Conservation (phyloP, 1,284 basidiomycete species). For the Melampsora americana region DNA sequence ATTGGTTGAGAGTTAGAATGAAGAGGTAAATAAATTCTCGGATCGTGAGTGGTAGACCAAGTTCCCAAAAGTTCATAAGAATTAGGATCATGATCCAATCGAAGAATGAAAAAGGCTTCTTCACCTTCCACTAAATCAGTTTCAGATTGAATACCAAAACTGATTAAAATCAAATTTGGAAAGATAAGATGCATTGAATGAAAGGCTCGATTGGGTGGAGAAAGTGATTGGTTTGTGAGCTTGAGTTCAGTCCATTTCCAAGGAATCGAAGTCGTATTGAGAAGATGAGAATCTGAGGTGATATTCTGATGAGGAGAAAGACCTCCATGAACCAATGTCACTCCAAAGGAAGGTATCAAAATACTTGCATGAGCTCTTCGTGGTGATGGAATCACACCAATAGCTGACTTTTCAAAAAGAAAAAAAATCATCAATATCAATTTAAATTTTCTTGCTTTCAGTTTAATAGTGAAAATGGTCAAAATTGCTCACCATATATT, state of each 20-base stretch:
- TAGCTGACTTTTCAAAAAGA: background rate
- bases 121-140: background rate
- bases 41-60: background rate
- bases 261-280: background rate
- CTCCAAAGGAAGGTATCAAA: background rate
- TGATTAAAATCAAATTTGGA: background rate
- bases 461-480: background rate
- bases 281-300: background rate
- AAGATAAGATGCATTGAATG: background rate
- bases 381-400: background rate
- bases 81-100: background rate
- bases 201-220: background rate
- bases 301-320: background rate
- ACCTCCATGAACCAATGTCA: constrained; percentile 2
- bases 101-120: constrained; percentile 6
- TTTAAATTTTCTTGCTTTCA: background rate
- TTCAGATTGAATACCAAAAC: background rate
- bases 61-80: background rate
- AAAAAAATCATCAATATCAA: background rate
- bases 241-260: constrained; percentile 1
- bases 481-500: background rate
- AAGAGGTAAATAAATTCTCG: background rate
- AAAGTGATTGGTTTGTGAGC: background rate
- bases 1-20: background rate
- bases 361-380: constrained; percentile 6